Evolutionary conservation across 768 basidiomycete genomes (phyloP).

Genomic region (Cystobasidium ongulense): DNA sequence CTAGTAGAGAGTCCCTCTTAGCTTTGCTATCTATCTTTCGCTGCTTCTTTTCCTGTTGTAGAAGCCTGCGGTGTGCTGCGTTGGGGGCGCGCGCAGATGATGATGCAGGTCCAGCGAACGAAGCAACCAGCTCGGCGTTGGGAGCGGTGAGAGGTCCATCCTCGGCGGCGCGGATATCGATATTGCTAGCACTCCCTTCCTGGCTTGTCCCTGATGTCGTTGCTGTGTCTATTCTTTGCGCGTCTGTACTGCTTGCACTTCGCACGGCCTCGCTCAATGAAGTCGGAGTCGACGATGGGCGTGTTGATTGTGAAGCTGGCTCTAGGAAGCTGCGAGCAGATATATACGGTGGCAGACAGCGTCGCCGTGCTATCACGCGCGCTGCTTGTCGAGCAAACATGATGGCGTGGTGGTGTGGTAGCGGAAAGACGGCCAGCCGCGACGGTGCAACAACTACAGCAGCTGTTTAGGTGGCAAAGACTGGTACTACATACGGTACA

Average conservation of each 20-base stretch:
- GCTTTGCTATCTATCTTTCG: background rate
- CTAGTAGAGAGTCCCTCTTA: background rate
- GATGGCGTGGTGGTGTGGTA: background rate
- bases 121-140: background rate
- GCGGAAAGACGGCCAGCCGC: background rate
- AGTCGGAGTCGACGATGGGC: background rate
- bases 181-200: background rate
- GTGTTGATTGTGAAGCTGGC: background rate
- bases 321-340: background rate
- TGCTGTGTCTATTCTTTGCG: background rate
- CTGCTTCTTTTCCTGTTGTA: constrained; percentile 1
- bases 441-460: background rate
- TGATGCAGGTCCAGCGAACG: background rate
- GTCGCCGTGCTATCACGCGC: background rate
- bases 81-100: background rate
- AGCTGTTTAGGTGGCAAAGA: background rate
- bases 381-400: background rate
- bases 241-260: background rate
- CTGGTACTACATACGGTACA: too few species aligned
- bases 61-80: constrained; percentile 8
- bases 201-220: background rate
- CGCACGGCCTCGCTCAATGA: background rate
- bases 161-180: background rate
- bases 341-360: background rate
- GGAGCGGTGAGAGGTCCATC: background rate